phyloP scores from a whole-genome alignment of 2,329 filamentous ascomycete species.

The Cordyceps fumosorosea region DNA sequence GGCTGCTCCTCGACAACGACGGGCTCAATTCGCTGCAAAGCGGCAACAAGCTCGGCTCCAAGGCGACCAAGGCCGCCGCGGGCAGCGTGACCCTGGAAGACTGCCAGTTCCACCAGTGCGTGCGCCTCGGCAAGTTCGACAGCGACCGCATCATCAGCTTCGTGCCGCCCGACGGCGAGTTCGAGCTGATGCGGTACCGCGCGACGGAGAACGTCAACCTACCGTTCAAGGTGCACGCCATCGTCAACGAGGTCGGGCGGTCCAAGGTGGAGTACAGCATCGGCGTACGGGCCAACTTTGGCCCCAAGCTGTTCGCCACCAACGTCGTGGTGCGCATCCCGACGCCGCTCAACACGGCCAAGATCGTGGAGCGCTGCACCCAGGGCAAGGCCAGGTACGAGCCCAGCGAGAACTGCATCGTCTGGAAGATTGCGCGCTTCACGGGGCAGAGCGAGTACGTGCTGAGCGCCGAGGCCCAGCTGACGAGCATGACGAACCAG shows the following conservation, averaged over 20 bases:
- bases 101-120: slow-evolving; percentile 98
- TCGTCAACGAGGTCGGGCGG: slow-evolving; percentile 94
- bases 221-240: slow-evolving; percentile 97
- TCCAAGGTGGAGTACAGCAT: slow-evolving; percentile 99
- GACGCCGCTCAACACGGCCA: slow-evolving; percentile 91
- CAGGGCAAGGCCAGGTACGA: slow-evolving; percentile 99
- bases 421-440: slow-evolving; percentile 99
- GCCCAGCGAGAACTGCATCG: slow-evolving; percentile 93
- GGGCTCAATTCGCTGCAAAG: slow-evolving; percentile 58
- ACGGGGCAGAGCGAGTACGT: slow-evolving; percentile 97
- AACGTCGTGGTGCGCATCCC: slow-evolving; percentile 93
- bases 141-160: slow-evolving; percentile 95
- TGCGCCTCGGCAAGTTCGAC: slow-evolving; percentile 95
- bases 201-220: slow-evolving; percentile 98
- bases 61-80: slow-evolving; percentile 90
- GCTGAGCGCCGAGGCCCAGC: slow-evolving; percentile 82
- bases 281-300: slow-evolving; percentile 94
- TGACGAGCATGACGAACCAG: slow-evolving; percentile 97
- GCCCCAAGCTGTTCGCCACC: slow-evolving; percentile 90
- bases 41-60: slow-evolving; percentile 72
- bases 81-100: slow-evolving; percentile 95
- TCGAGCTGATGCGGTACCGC: slow-evolving; percentile 97
- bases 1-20: slow-evolving; percentile 79
- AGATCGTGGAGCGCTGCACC: slow-evolving; percentile 84
- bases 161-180: slow-evolving; percentile 93